Base-by-base conservation (phyloP, 2,329 filamentous ascomycete genomes). In the Claviceps paspali region DNA sequence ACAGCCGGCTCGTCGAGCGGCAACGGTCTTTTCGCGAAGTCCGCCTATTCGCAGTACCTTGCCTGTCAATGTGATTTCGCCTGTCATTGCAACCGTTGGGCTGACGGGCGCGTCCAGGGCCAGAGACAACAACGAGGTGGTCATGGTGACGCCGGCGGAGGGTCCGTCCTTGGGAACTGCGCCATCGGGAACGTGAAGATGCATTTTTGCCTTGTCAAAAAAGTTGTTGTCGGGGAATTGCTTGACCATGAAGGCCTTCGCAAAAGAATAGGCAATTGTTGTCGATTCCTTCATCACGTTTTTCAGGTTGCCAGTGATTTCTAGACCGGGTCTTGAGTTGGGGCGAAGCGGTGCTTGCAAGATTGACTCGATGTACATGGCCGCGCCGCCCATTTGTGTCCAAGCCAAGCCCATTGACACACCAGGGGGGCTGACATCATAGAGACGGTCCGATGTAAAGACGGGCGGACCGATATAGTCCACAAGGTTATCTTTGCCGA, bases 221-320 rank as follows among this genome's bases (percentile, higher is more conserved):
- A 96, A 98, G 55, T 78, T 75, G 60, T 98, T 98, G 41, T 85
- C 78, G 1, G 86, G 79, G 63, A 87, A 98, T 29, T 82, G 64
- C 52, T 76, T 79, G 6, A 81, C 86, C 70, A 96, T 78, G 41
- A 88, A 68, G 1, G 85, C 79, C 64, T 96, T 96, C 51, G 85
- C 79, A 52, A 94, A 98, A 0, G 85, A 93, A 65, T 98, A 96
- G 33, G 91, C 92, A 46, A 98, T 95, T 2, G 76, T 69, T 0
- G 86, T 91, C 2, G 87, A 95, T 62, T 98, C 91, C 62, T 95
- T 96, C 92, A 98, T 98, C 28, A 98, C 91, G 12, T 76, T 75
- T 64, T 94, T 91, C 34, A 98, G 70, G 54, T 96, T 96, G 41
- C 91, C 91, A 0, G 91, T 98, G 42, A 87, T 86, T 52, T 94